Base-by-base conservation (phyloP, 805 yeast species). In the Torulaspora delbrueckii region DNA sequence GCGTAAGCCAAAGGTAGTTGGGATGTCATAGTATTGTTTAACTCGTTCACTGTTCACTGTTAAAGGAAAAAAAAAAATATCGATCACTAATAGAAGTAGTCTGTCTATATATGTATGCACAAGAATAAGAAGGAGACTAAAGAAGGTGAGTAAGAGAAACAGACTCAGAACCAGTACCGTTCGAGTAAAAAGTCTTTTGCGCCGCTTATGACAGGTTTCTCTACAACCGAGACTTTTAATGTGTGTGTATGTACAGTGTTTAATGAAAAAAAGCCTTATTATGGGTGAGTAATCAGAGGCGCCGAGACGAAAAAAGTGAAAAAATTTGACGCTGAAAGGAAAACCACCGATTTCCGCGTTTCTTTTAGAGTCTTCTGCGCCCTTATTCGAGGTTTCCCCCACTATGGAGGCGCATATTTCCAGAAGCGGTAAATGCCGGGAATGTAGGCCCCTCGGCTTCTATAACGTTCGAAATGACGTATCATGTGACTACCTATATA, bases 1-100 rank as follows among this genome's bases (percentile, higher is more conserved):
- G 48, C 43, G 42, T 65, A 65, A 13, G 45, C 52, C 28, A 59
- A 57, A 13, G 65, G 65, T 47, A 59, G 47, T 38, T 58, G 50
- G 22, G 56, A 57, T 8, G 48, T 38, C 52, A 48, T 48, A 19
- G 22, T 19, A 19, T 2, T 16, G 5, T 19, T 3, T 19, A 4
- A 19, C 22, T 19, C 22, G 22, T 19, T 19, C 22, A 19, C 22
- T 19, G 22, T 19, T 19, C 22, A 19, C 22, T 19, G 22, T 23
- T 7, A 32, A 13, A 16, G 14, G 9, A 9, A 8, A 26, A 10
- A 13, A n/a, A 32, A 22, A 18, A 4, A 13, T 8, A 8, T 9
- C 19, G 13, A 8, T 6, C 8, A 26, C 30, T 7, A 26, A n/a
- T n/a, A 19, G 22, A 19, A 19, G 5, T 2, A 8, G 12, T 7